Evolutionary conservation across 108 stramenopile genomes (phyloP), one percentile per base, ranked within the genome.

Genomic region (Skeletonema tropicum): DNA sequence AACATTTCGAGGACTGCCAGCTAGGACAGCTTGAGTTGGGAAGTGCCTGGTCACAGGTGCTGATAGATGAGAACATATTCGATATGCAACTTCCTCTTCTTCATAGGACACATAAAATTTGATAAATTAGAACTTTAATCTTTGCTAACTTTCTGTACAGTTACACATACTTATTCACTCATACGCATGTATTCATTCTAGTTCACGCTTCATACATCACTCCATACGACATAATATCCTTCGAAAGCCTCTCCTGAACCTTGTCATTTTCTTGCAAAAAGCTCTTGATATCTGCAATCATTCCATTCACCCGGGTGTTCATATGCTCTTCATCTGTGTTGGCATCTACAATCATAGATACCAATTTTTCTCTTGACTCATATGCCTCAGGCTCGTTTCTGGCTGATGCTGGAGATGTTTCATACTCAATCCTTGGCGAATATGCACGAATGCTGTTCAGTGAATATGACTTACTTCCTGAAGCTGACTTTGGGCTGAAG

Each of bases 211-310:
- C 15, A 45, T n/a, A n/a, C 42, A 60, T 60, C 11, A 32, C 33
- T 60, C 59, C 59, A 5, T 15, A 45, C 15, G 36, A 62, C 8
- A 62, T 30, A 19, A 74, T 58, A 57, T 66, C 73, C 19, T 57
- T 14, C n/a, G 38, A 39, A 41, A 73, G 33, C 15, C 73, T 49
- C 42, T 74, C 64, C 23, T 63, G 15, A 6, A 33, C 52, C 4
- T 63, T 74, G 33, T 74, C 55, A 29, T 74, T 74, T 38, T 74
- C 73, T n/a, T 46, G 49, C 14, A 74, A 14, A 38, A 74, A 74
- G 46, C 64, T 63, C 14, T 76, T 61, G 21, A 71, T 70, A 12
- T 76, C 70, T 70, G 33, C 69, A 39, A 76, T 76, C 60, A 76
- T 63, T 13, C 69, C 69, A 70, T 70, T 64, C 17, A 76, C 45